phyloP scores from a whole-genome alignment of 371 early-diverging fungal genomes.

The Fennellomyces sp. region DNA sequence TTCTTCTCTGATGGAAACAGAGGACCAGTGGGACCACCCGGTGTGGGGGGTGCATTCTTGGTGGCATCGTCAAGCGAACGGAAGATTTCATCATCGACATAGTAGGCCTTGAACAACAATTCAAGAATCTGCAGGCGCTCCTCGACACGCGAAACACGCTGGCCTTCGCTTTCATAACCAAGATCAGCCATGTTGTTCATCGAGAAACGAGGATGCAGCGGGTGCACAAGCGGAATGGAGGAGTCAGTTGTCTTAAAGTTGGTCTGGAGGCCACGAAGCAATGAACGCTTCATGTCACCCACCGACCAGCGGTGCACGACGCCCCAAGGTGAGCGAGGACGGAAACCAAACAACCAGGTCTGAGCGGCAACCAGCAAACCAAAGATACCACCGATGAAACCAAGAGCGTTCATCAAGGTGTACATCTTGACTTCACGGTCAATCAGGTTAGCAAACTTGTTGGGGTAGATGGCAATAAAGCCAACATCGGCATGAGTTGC shows the following conservation, averaged over 20 bases:
- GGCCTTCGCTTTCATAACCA: conserved; percentile 25
- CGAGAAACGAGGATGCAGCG: conserved; percentile 49
- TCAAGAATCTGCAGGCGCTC: conserved; percentile 39
- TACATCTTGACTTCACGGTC: conserved; percentile 54
- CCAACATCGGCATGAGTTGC: conserved; percentile 35
- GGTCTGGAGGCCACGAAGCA: conserved; percentile 37
- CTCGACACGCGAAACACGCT: conserved; percentile 30
- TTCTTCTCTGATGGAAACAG: conserved; percentile 8
- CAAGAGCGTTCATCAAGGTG: conserved; percentile 49
- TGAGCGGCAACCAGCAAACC: conserved; percentile 45
- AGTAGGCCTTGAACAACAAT: conserved; percentile 38
- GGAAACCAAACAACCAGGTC: conserved; percentile 53
- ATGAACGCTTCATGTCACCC: conserved; percentile 46
- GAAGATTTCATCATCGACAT: conserved; percentile 46
- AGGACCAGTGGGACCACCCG: neutral
- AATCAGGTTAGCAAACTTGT: conserved; percentile 22
- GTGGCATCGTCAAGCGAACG: conserved; percentile 42
- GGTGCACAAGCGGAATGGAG: conserved; percentile 50
- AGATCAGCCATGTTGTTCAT: conserved; percentile 23
- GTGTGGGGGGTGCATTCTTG: neutral
- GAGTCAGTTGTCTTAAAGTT: conserved; percentile 48
- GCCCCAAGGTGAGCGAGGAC: conserved; percentile 55
- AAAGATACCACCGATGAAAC: conserved; percentile 56
- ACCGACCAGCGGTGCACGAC: conserved; percentile 54
- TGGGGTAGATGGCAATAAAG: conserved; percentile 35